These are phyloP conservation scores for Leishmania lainsoni DNA, from an alignment of 208 protist species.

Conservation along the genomic window DNA sequence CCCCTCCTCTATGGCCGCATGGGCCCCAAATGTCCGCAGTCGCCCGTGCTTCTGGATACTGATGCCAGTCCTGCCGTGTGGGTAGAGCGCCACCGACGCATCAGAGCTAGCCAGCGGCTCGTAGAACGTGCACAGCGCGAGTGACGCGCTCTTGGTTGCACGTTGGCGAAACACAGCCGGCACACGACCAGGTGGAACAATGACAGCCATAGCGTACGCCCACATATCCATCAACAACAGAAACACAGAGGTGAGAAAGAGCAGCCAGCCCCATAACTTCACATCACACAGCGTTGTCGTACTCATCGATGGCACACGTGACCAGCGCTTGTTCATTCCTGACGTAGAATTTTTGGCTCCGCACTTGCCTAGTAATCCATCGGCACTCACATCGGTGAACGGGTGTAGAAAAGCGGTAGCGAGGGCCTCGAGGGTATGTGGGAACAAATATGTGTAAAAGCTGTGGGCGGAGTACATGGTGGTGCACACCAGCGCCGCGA, in stretches of 20 bases:
- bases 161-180: constrained; percentile 73
- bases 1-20: not conserved
- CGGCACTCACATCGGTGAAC: constrained; percentile 21
- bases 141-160: constrained; percentile 57
- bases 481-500: constrained; percentile 53
- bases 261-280: constrained; percentile 45
- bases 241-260: constrained; percentile 61
- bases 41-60: constrained; percentile 30
- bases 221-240: constrained; percentile 67
- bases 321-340: constrained; percentile 9
- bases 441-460: constrained; percentile 84
- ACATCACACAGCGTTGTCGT: constrained; percentile 20
- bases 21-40: constrained; percentile 22
- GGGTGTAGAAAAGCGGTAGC: constrained; percentile 24
- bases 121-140: constrained; percentile 74
- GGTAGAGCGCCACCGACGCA: constrained; percentile 24
- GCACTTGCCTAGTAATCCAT: constrained; percentile 9
- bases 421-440: constrained; percentile 46
- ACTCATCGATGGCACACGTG: constrained; percentile 13
- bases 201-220: constrained; percentile 77
- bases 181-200: constrained; percentile 66
- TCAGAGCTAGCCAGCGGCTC: constrained; percentile 45
- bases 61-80: constrained; percentile 12
- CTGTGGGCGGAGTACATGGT: constrained; percentile 72
- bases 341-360: not conserved